Base-by-base conservation (phyloP, 495 filamentous ascomycete species). In the Aspergillus hancockii region DNA sequence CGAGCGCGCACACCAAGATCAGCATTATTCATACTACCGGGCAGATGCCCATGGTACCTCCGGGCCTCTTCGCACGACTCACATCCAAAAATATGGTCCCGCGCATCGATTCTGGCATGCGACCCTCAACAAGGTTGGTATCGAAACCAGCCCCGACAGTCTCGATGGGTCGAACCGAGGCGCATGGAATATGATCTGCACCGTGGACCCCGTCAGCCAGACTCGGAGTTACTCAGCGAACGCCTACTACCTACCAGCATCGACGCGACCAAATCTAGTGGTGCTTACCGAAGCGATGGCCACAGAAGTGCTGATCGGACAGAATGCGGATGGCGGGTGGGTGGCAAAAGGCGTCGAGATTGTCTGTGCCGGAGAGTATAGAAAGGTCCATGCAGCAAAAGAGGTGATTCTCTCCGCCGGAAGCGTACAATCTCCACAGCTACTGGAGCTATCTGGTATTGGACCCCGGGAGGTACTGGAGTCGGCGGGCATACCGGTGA, bases 351-450 rank as follows among this genome's bases (percentile, higher is more conserved):
- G 75, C 75, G 70, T 76, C 19, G 64, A 65, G 30, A 71, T 79
- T 32, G 51, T 55, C n/a, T 41, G 63, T 16, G 62, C 70, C 12
- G 65, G 63, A 0, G 31, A 67, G 61, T 63, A 78, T 2, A 19
- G 60, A 1, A 72, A 61, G 3, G 59, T 86, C 25, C 70, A 63
- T 55, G 84, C 80, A 1, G 64, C 66, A 8, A 80, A 73, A 46
- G 79, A 85, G 38, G 75, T 88, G 1, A 74, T 89, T 28, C 60
- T 86, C 0, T 81, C 80, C 8, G 79, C 79, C 18, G 86, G 86
- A 5, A 67, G 75, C 3, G 69, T 83, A 38, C 79, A 81, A 8
- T 80, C 85, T 0, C 85, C 86, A 0, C 67, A 75, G 5, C 63
- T 88, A 3, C 74, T 86, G 0, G 79, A 85, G 58, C 58, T 85